Base-by-base conservation (phyloP, 176 grass and related monocot genomes). In the Carex kokanica region DNA sequence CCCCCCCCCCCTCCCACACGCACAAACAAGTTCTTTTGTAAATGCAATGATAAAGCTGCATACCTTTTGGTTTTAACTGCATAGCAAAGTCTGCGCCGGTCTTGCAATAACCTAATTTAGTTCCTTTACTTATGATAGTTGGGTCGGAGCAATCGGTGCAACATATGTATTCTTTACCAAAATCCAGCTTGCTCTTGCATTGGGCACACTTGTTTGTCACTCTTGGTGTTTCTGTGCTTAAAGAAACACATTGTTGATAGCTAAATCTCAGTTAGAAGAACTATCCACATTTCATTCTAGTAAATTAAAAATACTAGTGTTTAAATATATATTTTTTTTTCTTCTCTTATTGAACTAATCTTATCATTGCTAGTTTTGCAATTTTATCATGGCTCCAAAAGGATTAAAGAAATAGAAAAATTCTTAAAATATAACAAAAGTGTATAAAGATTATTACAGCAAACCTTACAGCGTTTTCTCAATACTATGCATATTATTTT, bases 131-230 rank as follows among this genome's bases (percentile, higher is more conserved):
- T 38, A 97, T 69, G 77, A 93, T 84, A 79, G 59, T 87, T 60
- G 93, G 88, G 25, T 93, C 81, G 9, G 93, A 93, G 79, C 93
- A 97, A 84, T 97, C 93, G 67, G 87, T 89, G 64, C 93, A 97
- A 67, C 93, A 97, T 79, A 97, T 55, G 81, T 93, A 91, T 54
- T 93, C 85, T 69, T 86, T 87, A 18, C 91, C 93, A 85, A 97
- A 97, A 85, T 97, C 93, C 34, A 93, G 47, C 70, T 97, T 93
- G 85, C 73, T 91, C 63, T 93, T 89, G 85, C 93, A 97, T 68
- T 89, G 87, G 63, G 62, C 59, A 64, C 93, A 96, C 64, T 83
- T 91, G 31, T 89, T 88, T 88, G 83, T 89, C 86, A 88, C 63
- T 51, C 65, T 93, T 79, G 93, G 93, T 13, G 49, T 86, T 60